phyloP scores from a whole-genome alignment of 768 basidiomycete species.

The Artomyces pyxidatus region DNA sequence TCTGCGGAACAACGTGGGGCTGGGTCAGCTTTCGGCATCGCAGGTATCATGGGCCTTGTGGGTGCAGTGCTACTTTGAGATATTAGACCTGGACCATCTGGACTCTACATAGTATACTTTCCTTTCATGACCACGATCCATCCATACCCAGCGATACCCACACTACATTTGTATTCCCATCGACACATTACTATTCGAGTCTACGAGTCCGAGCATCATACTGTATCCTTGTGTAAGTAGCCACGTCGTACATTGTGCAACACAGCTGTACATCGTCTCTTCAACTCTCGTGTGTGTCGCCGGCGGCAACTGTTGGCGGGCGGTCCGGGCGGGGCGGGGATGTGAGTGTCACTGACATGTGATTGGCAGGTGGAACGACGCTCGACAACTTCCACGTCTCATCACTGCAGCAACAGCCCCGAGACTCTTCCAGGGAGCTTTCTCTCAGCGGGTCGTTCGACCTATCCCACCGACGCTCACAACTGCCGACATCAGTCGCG shows the following conservation, averaged over 20 bases:
- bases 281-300: too few species aligned
- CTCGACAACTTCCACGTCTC: background rate
- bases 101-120: background rate
- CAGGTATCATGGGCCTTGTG: conserved; percentile 41
- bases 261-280: too few species aligned
- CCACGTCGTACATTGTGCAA: too few species aligned
- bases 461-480: background rate
- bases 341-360: too few species aligned
- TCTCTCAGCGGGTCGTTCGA: background rate
- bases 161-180: too few species aligned
- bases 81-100: background rate
- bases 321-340: too few species aligned
- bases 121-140: background rate
- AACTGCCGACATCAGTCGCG: background rate
- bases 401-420: background rate
- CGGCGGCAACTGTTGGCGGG: too few species aligned
- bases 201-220: too few species aligned
- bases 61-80: conserved; percentile 32
- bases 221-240: background rate
- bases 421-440: background rate
- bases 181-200: too few species aligned
- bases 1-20: conserved; percentile 26
- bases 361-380: background rate
- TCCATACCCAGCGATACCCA: background rate
- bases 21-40: conserved; percentile 34